These are phyloP conservation scores for Colletotrichum lentis DNA, from an alignment of 2,329 filamentous ascomycete genomes.

Conservation along the genomic window DNA sequence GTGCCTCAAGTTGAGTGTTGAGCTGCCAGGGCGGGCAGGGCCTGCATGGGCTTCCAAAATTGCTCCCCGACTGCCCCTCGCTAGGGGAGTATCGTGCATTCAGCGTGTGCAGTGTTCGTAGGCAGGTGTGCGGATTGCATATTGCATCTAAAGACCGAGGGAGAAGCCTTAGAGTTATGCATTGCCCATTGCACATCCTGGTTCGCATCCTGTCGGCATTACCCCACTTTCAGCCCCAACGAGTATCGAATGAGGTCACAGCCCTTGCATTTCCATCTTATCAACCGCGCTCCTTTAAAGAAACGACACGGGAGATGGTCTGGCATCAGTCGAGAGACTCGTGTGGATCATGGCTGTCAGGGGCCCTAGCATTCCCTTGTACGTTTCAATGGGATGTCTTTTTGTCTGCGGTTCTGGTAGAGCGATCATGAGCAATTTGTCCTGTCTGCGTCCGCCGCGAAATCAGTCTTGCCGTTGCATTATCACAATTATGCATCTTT, in stretches of 20 bases:
- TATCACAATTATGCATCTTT: too few species aligned
- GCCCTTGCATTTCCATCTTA: constrained; percentile 24
- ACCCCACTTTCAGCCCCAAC: constrained; percentile 27
- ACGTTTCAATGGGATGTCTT: constrained; percentile 9
- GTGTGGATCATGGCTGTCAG: constrained; percentile 30
- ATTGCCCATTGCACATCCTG: background rate
- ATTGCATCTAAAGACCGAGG: too few species aligned
- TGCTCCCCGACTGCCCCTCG: too few species aligned
- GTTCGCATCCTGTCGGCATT: constrained; percentile 23
- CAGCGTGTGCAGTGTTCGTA: too few species aligned
- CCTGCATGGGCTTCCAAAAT: background rate
- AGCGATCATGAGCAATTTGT: too few species aligned
- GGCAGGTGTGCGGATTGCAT: too few species aligned
- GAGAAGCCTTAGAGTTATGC: constrained; percentile 6
- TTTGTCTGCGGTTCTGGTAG: background rate
- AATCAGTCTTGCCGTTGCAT: too few species aligned
- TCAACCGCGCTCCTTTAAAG: constrained; percentile 16
- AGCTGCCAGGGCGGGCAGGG: background rate
- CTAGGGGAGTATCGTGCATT: too few species aligned
- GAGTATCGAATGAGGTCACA: constrained; percentile 33
- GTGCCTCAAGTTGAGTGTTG: constrained; percentile 24
- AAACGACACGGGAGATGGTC: constrained; percentile 19
- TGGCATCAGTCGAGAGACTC: background rate
- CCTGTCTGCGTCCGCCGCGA: too few species aligned
- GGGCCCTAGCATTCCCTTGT: constrained; percentile 10